These are phyloP conservation scores for Aureobasidium vineae DNA, from an alignment of 2,329 filamentous ascomycete genomes.

Conservation along the genomic window DNA sequence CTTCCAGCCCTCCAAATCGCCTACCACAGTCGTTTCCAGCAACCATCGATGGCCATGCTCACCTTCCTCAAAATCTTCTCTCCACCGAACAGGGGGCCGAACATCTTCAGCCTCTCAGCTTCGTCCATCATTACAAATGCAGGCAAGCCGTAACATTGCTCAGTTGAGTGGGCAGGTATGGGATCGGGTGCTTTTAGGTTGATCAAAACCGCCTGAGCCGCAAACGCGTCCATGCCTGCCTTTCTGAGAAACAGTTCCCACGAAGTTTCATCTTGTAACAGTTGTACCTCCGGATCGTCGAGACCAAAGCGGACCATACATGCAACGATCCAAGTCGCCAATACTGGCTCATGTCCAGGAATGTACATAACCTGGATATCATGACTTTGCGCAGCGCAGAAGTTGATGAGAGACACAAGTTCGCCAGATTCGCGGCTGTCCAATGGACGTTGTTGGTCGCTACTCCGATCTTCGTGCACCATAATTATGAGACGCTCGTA, in stretches of 20 bases:
- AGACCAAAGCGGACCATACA: conserved; percentile 31
- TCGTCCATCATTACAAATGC: conserved; percentile 58
- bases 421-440: conserved; percentile 38
- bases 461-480: conserved; percentile 52
- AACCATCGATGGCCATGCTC: conserved; percentile 50
- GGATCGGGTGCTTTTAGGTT: conserved; percentile 40
- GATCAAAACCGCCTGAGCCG: conserved; percentile 63
- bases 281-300: conserved; percentile 36
- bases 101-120: conserved; percentile 51
- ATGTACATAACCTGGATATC: conserved; percentile 43
- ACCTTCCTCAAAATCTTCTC: conserved; percentile 54
- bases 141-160: conserved; percentile 48
- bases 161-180: neutral
- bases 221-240: conserved; percentile 68
- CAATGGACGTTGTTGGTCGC: conserved; percentile 28
- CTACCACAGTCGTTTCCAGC: conserved; percentile 7
- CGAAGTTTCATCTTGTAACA: conserved; percentile 55
- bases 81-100: conserved; percentile 57
- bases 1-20: conserved; percentile 2
- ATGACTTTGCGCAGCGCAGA: conserved; percentile 44
- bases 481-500: conserved; percentile 70
- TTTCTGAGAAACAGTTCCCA: conserved; percentile 68
- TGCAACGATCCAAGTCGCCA: conserved; percentile 44
- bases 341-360: conserved; percentile 43
- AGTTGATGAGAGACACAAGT: conserved; percentile 42